Evolutionary conservation across 139 green algal genomes (phyloP), one percentile per base, ranked within the genome.

Genomic region (Dunaliella sp.): DNA sequence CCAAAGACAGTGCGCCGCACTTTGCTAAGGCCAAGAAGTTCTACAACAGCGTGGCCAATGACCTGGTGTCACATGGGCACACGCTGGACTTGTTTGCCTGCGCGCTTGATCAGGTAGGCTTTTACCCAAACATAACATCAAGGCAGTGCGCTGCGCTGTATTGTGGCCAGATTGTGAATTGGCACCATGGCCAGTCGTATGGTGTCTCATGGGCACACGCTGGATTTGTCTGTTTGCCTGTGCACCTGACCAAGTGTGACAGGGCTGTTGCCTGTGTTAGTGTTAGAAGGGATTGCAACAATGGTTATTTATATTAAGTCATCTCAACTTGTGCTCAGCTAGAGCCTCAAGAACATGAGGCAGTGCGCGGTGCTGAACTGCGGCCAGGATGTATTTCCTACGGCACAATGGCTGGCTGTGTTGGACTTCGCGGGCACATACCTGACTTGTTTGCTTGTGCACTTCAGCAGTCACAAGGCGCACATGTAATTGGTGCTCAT

Each of bases 381-480:
- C n/a, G n/a, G n/a, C n/a, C n/a, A n/a, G n/a, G n/a, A n/a, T n/a
- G n/a, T n/a, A n/a, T n/a, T n/a, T n/a, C n/a, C n/a, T n/a, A n/a
- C n/a, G n/a, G n/a, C n/a, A n/a, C n/a, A n/a, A n/a, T n/a, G n/a
- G n/a, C n/a, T n/a, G n/a, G n/a, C n/a, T n/a, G n/a, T n/a, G n/a
- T n/a, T n/a, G n/a, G n/a, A n/a, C n/a, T n/a, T n/a, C n/a, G n/a
- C n/a, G n/a, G n/a, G n/a, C n/a, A n/a, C n/a, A n/a, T n/a, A n/a
- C n/a, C n/a, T n/a, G n/a, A 99, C 87, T 87, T 99, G 24, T 99
- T 99, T 88, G 93, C 95, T 0, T 99, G 95, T 88, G 94, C 97
- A 0, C 93, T 99, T 36, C 97, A 99, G 87, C 96, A 99, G 93
- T n/a, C n/a, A n/a, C n/a, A n/a, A n/a, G n/a, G n/a, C n/a, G n/a